Percentiles rank a stretch among this genome's conserved stretches.
Evolutionary conservation across 2,329 filamentous ascomycete species (phyloP).

Genomic region (Cercospora berteroae): DNA sequence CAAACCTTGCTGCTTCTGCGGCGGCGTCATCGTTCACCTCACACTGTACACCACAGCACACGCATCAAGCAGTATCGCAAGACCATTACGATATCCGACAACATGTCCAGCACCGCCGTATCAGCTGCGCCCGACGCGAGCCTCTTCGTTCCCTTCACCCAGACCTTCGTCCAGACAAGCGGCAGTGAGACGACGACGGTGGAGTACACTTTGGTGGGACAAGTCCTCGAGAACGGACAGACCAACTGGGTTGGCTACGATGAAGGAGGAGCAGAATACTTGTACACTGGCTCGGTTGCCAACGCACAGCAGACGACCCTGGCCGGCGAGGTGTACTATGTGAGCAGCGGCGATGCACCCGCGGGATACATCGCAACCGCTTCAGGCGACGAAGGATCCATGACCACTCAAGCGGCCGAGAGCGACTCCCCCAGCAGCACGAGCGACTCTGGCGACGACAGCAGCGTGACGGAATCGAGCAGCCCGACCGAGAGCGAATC

Average conservation of each 20-base stretch:
- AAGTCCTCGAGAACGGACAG: conserved; percentile 54
- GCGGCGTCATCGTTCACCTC: neutral
- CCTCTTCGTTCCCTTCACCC: conserved; percentile 34
- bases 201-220: conserved; percentile 24
- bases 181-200: conserved; percentile 8
- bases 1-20: neutral
- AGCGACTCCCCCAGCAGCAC: neutral
- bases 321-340: conserved; percentile 12
- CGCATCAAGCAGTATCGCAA: neutral
- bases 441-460: neutral
- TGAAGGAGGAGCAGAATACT: conserved; percentile 32
- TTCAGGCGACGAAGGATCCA: neutral
- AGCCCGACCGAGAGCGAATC: neutral
- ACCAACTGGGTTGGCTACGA: conserved; percentile 40
- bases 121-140: conserved; percentile 8
- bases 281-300: conserved; percentile 8
- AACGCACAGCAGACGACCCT: conserved; percentile 12
- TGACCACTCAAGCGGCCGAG: neutral
- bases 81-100: neutral
- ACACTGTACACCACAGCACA: neutral
- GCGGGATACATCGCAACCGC: conserved; percentile 7
- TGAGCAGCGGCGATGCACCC: conserved; percentile 10
- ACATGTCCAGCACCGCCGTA: conserved; percentile 10
- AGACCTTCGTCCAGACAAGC: conserved; percentile 16
- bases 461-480: neutral